Evolutionary conservation across 495 filamentous ascomycete species (phyloP).

Genomic region (Cryomyces minteri): DNA sequence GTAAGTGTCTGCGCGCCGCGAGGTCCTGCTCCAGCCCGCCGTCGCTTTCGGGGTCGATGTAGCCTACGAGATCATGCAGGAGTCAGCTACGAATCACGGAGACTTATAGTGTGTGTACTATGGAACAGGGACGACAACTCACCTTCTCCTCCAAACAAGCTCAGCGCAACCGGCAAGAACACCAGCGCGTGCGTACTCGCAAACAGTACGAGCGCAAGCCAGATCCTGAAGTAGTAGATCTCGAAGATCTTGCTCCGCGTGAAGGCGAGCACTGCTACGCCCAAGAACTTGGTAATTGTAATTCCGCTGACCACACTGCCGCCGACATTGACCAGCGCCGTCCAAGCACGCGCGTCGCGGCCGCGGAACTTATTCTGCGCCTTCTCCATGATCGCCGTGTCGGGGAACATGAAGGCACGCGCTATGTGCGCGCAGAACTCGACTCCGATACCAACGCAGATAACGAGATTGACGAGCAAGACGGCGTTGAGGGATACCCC

Average conservation of each 20-base stretch:
- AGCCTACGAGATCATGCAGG: conserved; percentile 30
- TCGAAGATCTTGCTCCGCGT: conserved; percentile 98
- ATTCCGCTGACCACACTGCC: conserved; percentile 91
- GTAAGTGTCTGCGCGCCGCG: conserved; percentile 18
- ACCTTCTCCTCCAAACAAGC: conserved; percentile 70
- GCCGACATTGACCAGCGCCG: conserved; percentile 82
- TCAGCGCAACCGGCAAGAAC: conserved; percentile 80
- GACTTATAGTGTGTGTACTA: too few species aligned
- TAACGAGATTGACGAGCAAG: conserved; percentile 89
- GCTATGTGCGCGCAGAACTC: conserved; percentile 98
- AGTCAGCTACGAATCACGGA: not conserved
- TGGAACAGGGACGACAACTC: conserved; percentile 9
- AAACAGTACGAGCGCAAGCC: conserved; percentile 76
- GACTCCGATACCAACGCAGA: conserved; percentile 87
- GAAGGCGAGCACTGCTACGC: conserved; percentile 83
- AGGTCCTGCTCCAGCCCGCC: conserved; percentile 80
- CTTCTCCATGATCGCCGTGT: conserved; percentile 53
- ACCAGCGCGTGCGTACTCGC: conserved; percentile 81
- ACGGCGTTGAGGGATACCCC: conserved; percentile 90
- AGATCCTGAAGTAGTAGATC: conserved; percentile 96
- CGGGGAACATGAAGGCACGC: conserved; percentile 88
- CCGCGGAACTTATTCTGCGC: conserved; percentile 49
- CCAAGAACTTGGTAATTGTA: conserved; percentile 84
- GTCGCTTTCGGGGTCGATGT: conserved; percentile 64
- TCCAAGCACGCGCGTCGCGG: conserved; percentile 73